Evolutionary conservation across 2,329 filamentous ascomycete genomes (phyloP).

Genomic region (Emericellopsis cladophorae): DNA sequence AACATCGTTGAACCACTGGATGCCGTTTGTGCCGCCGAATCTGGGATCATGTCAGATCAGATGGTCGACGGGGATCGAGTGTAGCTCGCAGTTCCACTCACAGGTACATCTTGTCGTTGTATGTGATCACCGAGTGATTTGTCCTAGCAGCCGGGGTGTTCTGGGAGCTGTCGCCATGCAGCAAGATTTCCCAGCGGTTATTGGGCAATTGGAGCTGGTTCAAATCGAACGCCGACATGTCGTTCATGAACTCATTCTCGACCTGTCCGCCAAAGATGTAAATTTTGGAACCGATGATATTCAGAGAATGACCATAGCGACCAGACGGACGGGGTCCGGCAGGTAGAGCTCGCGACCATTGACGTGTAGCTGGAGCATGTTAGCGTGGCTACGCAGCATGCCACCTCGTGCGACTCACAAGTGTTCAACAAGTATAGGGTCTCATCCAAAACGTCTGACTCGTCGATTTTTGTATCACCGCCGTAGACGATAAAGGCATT

Average conservation of each 20-base stretch:
- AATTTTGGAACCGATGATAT: conserved; percentile 92
- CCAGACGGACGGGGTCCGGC: conserved; percentile 76
- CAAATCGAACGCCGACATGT: conserved; percentile 86
- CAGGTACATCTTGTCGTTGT: conserved; percentile 88
- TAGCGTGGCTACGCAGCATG: not conserved
- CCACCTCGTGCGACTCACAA: conserved; percentile 49
- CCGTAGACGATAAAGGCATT: conserved; percentile 99
- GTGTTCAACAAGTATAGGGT: conserved; percentile 95
- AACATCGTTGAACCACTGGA: conserved; percentile 97
- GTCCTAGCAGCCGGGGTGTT: conserved; percentile 75
- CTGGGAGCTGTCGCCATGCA: conserved; percentile 43
- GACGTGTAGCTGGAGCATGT: conserved; percentile 62
- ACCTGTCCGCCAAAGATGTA: conserved; percentile 97
- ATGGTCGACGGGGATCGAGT: not conserved
- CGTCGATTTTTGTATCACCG: conserved; percentile 94
- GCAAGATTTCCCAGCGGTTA: conserved; percentile 91
- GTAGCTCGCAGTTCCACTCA: conserved; percentile 32
- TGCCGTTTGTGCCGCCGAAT: conserved; percentile 95
- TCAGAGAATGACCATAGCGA: conserved; percentile 90
- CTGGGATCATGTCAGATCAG: conserved; percentile 26
- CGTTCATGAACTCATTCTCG: conserved; percentile 96
- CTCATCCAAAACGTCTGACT: conserved; percentile 82
- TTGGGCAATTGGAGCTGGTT: conserved; percentile 85
- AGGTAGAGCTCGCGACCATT: conserved; percentile 92
- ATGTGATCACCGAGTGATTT: conserved; percentile 87